Conservation (phyloP, 2,329 filamentous ascomycete species). For the Chalaropsis thielavioides region DNA sequence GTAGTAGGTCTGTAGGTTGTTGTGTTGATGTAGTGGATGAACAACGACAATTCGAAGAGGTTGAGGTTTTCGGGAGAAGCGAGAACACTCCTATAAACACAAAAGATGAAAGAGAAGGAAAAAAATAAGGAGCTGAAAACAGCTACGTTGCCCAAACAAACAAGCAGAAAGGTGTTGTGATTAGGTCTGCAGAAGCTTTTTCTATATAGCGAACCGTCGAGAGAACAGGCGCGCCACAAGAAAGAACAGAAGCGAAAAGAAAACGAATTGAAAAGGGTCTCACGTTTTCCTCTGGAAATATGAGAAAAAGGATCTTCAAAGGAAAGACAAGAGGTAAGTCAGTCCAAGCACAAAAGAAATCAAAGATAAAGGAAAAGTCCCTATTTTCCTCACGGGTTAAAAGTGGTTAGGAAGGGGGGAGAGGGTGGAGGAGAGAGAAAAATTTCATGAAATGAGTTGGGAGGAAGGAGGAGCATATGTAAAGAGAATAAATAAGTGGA, state of each 20-base stretch:
- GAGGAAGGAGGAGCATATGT: constrained; percentile 16
- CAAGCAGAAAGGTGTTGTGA: background rate
- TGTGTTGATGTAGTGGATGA: constrained; percentile 2
- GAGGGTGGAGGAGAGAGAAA: constrained; percentile 23
- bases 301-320: constrained; percentile 26
- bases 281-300: constrained; percentile 31
- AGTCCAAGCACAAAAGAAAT: constrained; percentile 14
- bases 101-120: constrained; percentile 4
- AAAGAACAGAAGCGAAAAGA: constrained; percentile 23
- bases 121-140: background rate
- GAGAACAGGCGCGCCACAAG: constrained; percentile 12
- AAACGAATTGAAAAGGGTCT: constrained; percentile 28
- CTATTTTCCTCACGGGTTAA: constrained; percentile 20
- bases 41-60: background rate
- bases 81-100: background rate
- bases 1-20: background rate
- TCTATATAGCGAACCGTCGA: constrained; percentile 11
- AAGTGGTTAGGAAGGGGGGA: constrained; percentile 21
- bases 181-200: constrained; percentile 5
- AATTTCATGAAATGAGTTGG: constrained; percentile 19
- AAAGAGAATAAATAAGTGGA: constrained; percentile 25
- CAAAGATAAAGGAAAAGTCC: constrained; percentile 15
- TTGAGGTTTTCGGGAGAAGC: background rate
- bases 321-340: constrained; percentile 19
- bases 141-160: background rate